Evolutionary conservation across 331 rosid species (phyloP), one percentile per base, ranked within the genome.

Genomic region (Acacia pycnantha): DNA sequence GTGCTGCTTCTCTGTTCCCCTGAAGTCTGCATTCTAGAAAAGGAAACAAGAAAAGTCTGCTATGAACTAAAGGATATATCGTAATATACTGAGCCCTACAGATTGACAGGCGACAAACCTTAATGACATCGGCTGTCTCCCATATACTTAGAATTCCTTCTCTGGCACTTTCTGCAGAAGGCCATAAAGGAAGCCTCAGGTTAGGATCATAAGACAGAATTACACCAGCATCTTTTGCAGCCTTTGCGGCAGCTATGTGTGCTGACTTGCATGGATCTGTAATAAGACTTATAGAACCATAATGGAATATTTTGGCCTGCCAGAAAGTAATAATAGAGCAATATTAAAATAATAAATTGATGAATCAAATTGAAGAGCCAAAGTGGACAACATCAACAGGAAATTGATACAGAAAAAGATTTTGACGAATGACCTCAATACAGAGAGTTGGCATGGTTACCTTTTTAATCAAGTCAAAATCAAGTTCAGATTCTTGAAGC

Each of bases 261-360:
- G 98, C 94, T 0, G 99, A 93, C 85, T 92, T 95, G 92, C 99
- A 93, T 24, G 99, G 99, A 79, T 95, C 97, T 37, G 97, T 92
- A 79, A 95, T 95, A 33, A 95, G 98, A 88, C 98, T 95, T 77
- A 95, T 92, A 24, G 98, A 93, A 72, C 98, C 98, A 82, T 93
- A 92, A 78, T 95, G 98, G 75, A 95, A 90, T 41, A 95, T 89
- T 84, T 90, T 92, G 79, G 99, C 98, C 99, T 95, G 90, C 84
- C 88, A 86, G 74, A 70, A 81, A 70, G 73, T 61, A 72, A 82
- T 31, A 78, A 61, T 51, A 43, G 47, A 82, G 47, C 73, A 71
- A 59, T 80, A 64, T 84, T 84, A 79, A 11, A 31, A 61, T 27
- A 46, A 33, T 19, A 74, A 66, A 22, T 53, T 58, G n/a, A 78